Conservation (phyloP, 1,139 yeast species). For the Pichia sp. region DNA sequence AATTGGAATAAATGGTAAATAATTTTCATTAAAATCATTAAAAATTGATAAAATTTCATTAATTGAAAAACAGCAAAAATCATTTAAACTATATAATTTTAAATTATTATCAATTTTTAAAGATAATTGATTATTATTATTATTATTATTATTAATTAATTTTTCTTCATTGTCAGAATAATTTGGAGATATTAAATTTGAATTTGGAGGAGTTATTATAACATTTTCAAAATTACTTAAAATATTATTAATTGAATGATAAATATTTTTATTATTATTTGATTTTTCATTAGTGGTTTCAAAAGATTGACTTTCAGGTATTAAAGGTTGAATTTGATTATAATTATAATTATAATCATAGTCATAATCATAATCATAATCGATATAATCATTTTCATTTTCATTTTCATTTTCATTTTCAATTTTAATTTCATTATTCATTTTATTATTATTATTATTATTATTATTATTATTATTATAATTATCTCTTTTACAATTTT, state of each 20-base stretch:
- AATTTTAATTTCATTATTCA: no score
- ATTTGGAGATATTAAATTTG: slow-evolving; percentile 5
- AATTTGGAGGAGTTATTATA: slow-evolving; percentile 7
- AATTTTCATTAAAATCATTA: slow-evolving; percentile 18
- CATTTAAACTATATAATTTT: slow-evolving; percentile 3
- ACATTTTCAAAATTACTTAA: slow-evolving; percentile 9
- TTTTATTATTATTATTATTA: no score
- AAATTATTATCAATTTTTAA: no score
- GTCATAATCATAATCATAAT: no score
- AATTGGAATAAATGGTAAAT: slow-evolving; percentile 22
- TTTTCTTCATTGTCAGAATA: not conserved
- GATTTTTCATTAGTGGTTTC: no score
- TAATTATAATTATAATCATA: no score
- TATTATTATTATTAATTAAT: not conserved
- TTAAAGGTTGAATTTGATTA: no score
- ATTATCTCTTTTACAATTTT: slow-evolving; percentile 6
- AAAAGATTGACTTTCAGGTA: no score
- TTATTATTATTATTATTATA: not conserved
- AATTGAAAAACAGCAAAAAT: slow-evolving; percentile 7
- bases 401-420: not conserved
- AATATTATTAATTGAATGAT: slow-evolving; percentile 6
- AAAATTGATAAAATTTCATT: slow-evolving; percentile 12
- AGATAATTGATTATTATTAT: no score
- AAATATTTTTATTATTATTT: not conserved
- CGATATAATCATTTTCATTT: not conserved